Conservation (phyloP, 2,329 filamentous ascomycete species). For the Esteya vermicola region DNA sequence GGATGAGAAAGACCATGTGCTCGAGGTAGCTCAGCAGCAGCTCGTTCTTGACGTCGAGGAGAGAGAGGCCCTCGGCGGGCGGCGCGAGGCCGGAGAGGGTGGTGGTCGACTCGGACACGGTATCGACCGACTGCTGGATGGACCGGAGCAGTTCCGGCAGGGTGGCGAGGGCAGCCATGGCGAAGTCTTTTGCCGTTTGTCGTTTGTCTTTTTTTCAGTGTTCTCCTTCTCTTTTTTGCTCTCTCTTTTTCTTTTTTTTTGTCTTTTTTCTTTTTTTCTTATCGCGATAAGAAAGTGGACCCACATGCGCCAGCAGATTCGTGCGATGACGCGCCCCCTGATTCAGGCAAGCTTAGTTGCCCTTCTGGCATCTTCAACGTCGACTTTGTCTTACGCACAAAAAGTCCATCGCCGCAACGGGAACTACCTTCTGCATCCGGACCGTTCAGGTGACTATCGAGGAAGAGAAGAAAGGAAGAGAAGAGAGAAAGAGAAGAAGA, state of each 20-base stretch:
- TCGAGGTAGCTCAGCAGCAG: conserved; percentile 93
- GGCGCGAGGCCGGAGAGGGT: conserved; percentile 49
- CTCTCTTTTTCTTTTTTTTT: too few relatives aligned
- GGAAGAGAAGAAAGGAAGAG: too few relatives aligned
- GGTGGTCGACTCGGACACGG: conserved; percentile 53
- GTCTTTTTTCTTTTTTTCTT: not conserved
- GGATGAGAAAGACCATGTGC: conserved; percentile 76
- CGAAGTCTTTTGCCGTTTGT: too few relatives aligned
- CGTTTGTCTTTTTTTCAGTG: too few relatives aligned
- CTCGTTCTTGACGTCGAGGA: conserved; percentile 93
- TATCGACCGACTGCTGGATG: conserved; percentile 42
- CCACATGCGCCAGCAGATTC: too few relatives aligned
- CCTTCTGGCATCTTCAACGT: conserved; percentile 1
- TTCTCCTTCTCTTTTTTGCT: too few relatives aligned
- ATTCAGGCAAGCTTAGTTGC: not conserved
- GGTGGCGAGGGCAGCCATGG: conserved; percentile 16
- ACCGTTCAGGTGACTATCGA: too few relatives aligned
- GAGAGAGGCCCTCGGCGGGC: conserved; percentile 78
- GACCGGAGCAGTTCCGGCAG: conserved; percentile 36
- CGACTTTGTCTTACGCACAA: not conserved
- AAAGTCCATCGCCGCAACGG: not conserved
- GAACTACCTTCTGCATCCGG: not conserved
- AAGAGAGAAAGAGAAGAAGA: too few relatives aligned
- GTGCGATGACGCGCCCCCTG: conserved; percentile 2
- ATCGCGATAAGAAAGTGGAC: not conserved